phyloP scores from a whole-genome alignment of 176 grass and related monocot genomes.

The Poa annua region DNA sequence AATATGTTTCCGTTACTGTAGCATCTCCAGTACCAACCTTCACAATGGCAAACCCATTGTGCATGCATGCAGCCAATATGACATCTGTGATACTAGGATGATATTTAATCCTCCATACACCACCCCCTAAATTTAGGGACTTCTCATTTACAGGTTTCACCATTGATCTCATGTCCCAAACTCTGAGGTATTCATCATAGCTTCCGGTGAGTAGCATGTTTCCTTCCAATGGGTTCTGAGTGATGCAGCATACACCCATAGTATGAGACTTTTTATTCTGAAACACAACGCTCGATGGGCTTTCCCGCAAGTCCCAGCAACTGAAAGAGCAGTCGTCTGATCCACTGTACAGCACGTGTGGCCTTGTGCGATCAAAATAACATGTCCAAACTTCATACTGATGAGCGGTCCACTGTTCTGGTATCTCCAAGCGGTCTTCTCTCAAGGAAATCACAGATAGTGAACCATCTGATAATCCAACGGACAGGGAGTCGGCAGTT shows the following conservation, averaged over 20 bases:
- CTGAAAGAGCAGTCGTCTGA: slow-evolving; percentile 86
- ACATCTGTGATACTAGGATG: slow-evolving; percentile 64
- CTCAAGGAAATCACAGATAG: slow-evolving; percentile 68
- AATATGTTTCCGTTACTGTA: slow-evolving; percentile 70
- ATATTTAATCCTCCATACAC: slow-evolving; percentile 96
- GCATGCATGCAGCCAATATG: slow-evolving; percentile 91
- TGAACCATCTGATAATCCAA: slow-evolving; percentile 87
- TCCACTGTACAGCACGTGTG: slow-evolving; percentile 77
- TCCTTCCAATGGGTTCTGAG: slow-evolving; percentile 61
- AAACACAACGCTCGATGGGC: slow-evolving; percentile 58
- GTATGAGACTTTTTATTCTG: slow-evolving; percentile 69
- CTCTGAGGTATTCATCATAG: slow-evolving; percentile 92
- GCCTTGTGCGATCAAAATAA: slow-evolving; percentile 67
- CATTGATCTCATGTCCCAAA: slow-evolving; percentile 90
- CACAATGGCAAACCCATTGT: slow-evolving; percentile 90
- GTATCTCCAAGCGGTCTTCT: slow-evolving; percentile 65
- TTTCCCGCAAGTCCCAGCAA: slow-evolving; percentile 85
- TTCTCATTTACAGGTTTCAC: slow-evolving; percentile 68
- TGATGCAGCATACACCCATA: slow-evolving; percentile 90
- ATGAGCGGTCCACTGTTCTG: slow-evolving; percentile 77
- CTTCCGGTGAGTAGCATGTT: slow-evolving; percentile 84
- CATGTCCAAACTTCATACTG: slow-evolving; percentile 92
- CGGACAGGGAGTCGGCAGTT: slow-evolving; percentile 52
- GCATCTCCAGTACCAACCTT: slow-evolving; percentile 51
- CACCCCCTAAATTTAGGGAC: slow-evolving; percentile 79